Evolutionary conservation across 2,329 filamentous ascomycete genomes (phyloP), one percentile per base, ranked within the genome.

Genomic region (Colletotrichum viniferum): DNA sequence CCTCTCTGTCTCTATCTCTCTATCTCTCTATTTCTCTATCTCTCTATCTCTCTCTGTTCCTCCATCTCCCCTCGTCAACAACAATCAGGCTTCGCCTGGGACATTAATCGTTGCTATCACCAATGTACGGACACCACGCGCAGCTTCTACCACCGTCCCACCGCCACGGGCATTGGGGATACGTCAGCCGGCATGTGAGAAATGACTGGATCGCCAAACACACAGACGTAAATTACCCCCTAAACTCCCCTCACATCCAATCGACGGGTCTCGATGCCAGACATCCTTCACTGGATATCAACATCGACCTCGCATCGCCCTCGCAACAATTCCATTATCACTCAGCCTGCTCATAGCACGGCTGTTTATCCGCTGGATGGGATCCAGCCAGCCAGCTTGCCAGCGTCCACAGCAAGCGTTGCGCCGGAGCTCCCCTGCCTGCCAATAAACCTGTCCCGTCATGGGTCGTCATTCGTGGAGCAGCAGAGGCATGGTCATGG

Each of bases 171-270:
- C 48, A 16, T 52, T 61, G 60, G 52, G 43, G 48, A 60, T 72
- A 67, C 69, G 62, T 75, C 56, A 67, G 55, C 62, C 9, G 56
- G 56, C 38, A 68, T 18, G n/a, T 73, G 69, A 68, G 62, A 75
- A 66, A 32, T 75, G 69, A 72, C 69, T 10, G 38, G 55, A 55
- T 38, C 55, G 14, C 48, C 61, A 38, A 61, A 52, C 43, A 67
- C 38, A 34, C 26, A 62, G 62, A 52, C 64, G 52, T 52, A 43
- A 62, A n/a, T n/a, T 32, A 16, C 24, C 55, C 67, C 43, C 12
- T 13, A 34, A 62, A 55, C 24, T 34, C 12, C 56, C 36, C 21
- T 72, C n/a, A 8, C 30, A 13, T 26, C 69, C 69, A 75, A 72
- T 68, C 43, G 69, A 34, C 34, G 55, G 43, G 13, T 75, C 38